Evolutionary conservation across 805 yeast genomes (phyloP).

Genomic region (Starmerella apicola): DNA sequence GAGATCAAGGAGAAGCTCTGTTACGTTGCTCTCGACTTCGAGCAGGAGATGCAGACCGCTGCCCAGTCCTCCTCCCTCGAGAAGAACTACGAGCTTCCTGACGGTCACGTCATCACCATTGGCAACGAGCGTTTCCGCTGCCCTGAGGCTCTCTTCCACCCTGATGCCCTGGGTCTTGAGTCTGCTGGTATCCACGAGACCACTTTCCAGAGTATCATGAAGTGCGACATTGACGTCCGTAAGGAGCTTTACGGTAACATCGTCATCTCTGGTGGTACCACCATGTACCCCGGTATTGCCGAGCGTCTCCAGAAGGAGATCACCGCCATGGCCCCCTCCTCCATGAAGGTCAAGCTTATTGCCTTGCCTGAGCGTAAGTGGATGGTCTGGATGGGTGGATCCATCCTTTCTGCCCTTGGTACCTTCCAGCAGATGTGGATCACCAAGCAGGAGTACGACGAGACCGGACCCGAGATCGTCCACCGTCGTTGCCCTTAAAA

Average conservation of each 20-base stretch:
- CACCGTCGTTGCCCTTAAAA: slow-evolving; percentile 86
- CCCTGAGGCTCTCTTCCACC: slow-evolving; percentile 99
- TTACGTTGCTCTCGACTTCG: slow-evolving; percentile 97
- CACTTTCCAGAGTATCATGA: slow-evolving; percentile 85
- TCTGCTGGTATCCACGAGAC: slow-evolving; percentile 99
- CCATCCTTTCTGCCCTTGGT: slow-evolving; percentile 93
- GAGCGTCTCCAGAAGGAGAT: slow-evolving; percentile 99
- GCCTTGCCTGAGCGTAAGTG: slow-evolving; percentile 99
- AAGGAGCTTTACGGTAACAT: slow-evolving; percentile 98
- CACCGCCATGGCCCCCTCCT: slow-evolving; percentile 98
- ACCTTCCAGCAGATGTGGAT: slow-evolving; percentile 99
- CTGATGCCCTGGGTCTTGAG: slow-evolving; percentile 79
- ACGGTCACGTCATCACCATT: slow-evolving; percentile 98
- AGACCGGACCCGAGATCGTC: slow-evolving; percentile 99
- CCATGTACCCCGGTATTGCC: slow-evolving; percentile 99
- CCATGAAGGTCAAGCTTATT: slow-evolving; percentile 98
- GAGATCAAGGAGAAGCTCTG: slow-evolving; percentile 97
- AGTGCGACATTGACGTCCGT: slow-evolving; percentile 98
- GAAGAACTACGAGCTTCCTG: slow-evolving; percentile 98
- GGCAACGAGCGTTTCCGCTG: slow-evolving; percentile 99
- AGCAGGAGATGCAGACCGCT: slow-evolving; percentile 98
- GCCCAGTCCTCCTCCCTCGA: slow-evolving; percentile 96
- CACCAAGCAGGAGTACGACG: slow-evolving; percentile 99
- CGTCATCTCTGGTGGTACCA: slow-evolving; percentile 99
- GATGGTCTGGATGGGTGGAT: slow-evolving; percentile 99